Evolutionary conservation across 2,329 filamentous ascomycete genomes (phyloP), one percentile per base, ranked within the genome.

Genomic region (Rhexocercosporidium sp.): DNA sequence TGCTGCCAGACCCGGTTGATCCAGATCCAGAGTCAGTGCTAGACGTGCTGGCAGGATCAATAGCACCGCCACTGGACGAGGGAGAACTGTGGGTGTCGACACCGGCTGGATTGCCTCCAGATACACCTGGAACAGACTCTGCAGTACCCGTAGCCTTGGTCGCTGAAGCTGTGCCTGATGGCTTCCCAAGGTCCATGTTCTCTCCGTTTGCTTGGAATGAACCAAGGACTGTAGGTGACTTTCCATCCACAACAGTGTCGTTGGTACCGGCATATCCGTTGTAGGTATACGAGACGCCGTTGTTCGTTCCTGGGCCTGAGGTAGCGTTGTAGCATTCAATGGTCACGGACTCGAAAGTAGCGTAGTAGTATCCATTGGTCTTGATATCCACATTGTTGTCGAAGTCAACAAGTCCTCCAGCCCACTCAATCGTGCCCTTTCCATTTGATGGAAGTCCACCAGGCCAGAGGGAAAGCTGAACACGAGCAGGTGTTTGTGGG

Each of bases 401-500:
- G 95, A 96, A 99, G 83, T 97, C 86, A 71, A 99, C 95, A 62
- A 86, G 82, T 74, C 96, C 96, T 76, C 96, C 96, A 20, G 95
- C 93, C 96, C 96, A 99, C 63, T 90, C 85, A 71, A 97, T 87
- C 39, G 96, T 98, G 65, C 96, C 96, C 78, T 92, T 77, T 47
- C 87, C 91, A 79, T 97, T 97, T 76, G 85, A 85, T 11, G 88
- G 81, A 56, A 92, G 87, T 77, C 96, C 96, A 75, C 93, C 96
- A 47, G 96, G 96, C 96, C 96, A 99, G 76, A 99, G 89, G 18
- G 96, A 98, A 60, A 99, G 86, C 83, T 97, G 93, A 62, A 99
- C 87, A 73, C 95, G 92, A 18, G 94, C 82, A 3, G 96, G 96
- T 0, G 94, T 96, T 82, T 98, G 96, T 7, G 96, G 96, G 83